Percentiles rank a stretch among this genome's conserved stretches.
Evolutionary conservation across 345 rosid genomes (phyloP).

Genomic region (Raphanus sativus): DNA sequence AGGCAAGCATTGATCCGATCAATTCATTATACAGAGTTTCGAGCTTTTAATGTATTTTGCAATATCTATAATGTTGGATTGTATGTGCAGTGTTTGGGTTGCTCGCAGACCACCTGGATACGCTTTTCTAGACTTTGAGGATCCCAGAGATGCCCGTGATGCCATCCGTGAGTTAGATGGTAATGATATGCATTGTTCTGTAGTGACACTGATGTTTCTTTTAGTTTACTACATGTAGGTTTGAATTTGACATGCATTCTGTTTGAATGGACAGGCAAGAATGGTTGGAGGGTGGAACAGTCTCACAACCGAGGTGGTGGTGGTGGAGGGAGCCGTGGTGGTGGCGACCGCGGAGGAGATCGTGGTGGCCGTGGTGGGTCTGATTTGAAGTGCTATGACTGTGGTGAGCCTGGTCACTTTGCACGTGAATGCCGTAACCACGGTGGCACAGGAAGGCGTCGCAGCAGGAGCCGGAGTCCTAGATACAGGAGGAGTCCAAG

Average conservation of each 20-base stretch:
- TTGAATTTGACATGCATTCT: background rate
- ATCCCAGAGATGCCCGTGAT: constrained; percentile 77
- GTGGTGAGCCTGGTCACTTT: constrained; percentile 92
- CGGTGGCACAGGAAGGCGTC: constrained; percentile 74
- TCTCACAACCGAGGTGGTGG: constrained; percentile 82
- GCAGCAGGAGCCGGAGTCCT: constrained; percentile 69
- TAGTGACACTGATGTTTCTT: background rate
- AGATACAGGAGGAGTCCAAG: constrained; percentile 84
- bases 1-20: constrained; percentile 40
- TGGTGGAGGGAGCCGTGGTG: constrained; percentile 59
- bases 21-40: background rate
- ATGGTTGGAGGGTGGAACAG: constrained; percentile 89
- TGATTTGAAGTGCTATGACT: constrained; percentile 86
- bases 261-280: constrained; percentile 51
- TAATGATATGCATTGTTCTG: constrained; percentile 24
- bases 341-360: background rate
- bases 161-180: constrained; percentile 83
- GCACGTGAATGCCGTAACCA: constrained; percentile 80
- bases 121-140: constrained; percentile 84
- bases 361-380: constrained; percentile 66
- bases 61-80: background rate
- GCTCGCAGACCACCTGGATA: constrained; percentile 97
- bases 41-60: background rate
- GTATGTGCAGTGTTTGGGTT: constrained; percentile 80
- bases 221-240: background rate